Conservation (phyloP, 108 stramenopile genomes). For the Skeletonema menzelii region DNA sequence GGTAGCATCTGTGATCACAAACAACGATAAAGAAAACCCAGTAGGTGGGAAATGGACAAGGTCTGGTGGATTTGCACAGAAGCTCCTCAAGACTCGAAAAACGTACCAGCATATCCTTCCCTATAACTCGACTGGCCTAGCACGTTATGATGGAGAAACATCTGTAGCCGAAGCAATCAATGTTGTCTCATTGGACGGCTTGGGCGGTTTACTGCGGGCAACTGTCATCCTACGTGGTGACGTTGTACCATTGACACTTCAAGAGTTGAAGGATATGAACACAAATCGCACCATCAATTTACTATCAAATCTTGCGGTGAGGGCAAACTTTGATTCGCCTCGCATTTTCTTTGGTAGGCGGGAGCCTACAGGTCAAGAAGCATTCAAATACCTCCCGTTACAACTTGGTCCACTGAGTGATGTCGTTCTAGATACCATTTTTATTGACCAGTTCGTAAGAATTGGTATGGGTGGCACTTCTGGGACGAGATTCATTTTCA, state of each 20-base stretch:
- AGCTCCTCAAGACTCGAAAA: conserved; percentile 45
- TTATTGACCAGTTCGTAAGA: conserved; percentile 49
- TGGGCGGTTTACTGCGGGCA: conserved; percentile 50
- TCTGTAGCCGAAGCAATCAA: conserved; percentile 72
- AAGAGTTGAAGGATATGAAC: conserved; percentile 28
- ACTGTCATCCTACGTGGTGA: conserved; percentile 71
- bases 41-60: conserved; percentile 86
- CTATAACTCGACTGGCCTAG: conserved; percentile 30
- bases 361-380: background rate
- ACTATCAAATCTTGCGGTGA: conserved; percentile 56
- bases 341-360: conserved; percentile 58
- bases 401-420: conserved; percentile 60
- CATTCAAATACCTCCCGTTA: conserved; percentile 28
- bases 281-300: conserved; percentile 23
- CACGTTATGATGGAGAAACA: background rate
- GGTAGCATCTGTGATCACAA: conserved; percentile 52
- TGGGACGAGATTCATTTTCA: conserved; percentile 75
- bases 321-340: conserved; percentile 71
- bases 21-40: conserved; percentile 61
- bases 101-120: conserved; percentile 73
- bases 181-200: conserved; percentile 61
- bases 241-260: conserved; percentile 52
- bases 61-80: conserved; percentile 44
- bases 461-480: conserved; percentile 74
- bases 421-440: conserved; percentile 76